Conservation (phyloP, 352 stramenopile genomes). For the Pythium periplocum region DNA sequence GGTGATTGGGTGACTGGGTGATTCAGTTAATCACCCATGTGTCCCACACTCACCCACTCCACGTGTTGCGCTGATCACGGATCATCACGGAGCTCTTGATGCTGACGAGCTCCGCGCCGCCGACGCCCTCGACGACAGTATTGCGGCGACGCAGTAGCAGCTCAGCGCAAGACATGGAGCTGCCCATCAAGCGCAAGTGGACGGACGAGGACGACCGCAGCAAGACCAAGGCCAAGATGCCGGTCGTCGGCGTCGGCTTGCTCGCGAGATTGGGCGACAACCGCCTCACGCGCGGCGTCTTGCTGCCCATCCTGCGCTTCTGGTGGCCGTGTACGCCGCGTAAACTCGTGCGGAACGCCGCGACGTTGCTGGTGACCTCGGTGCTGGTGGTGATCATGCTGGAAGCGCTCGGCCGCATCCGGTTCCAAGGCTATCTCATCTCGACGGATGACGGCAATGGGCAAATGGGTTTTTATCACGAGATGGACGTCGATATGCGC, state of each 20-base stretch:
- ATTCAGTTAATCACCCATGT: too few relatives aligned
- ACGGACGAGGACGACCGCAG: conserved; percentile 14
- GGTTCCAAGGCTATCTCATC: conserved; percentile 49
- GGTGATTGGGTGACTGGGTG: too few relatives aligned
- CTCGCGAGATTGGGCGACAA: neutral
- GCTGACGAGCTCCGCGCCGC: too few relatives aligned
- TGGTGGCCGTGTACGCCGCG: conserved; percentile 18
- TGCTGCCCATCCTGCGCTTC: conserved; percentile 12
- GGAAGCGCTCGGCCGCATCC: conserved; percentile 42
- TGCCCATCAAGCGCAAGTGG: conserved; percentile 7
- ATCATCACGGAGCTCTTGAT: too few relatives aligned
- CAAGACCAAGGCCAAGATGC: conserved; percentile 2
- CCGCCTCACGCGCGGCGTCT: conserved; percentile 5
- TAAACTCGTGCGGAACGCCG: conserved; percentile 12
- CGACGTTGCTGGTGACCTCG: conserved; percentile 22
- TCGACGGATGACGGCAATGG: conserved; percentile 29
- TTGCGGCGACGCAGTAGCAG: neutral
- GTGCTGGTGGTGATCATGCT: conserved; percentile 25
- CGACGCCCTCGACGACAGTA: too few relatives aligned
- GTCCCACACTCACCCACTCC: too few relatives aligned
- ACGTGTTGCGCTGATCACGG: too few relatives aligned
- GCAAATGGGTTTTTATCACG: conserved; percentile 69
- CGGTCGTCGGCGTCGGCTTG: neutral
- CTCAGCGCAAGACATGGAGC: conserved; percentile 3
- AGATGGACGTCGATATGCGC: conserved; percentile 76